Base-by-base conservation (phyloP, 176 grass and related monocot genomes). In the Triticum dicoccoides region DNA sequence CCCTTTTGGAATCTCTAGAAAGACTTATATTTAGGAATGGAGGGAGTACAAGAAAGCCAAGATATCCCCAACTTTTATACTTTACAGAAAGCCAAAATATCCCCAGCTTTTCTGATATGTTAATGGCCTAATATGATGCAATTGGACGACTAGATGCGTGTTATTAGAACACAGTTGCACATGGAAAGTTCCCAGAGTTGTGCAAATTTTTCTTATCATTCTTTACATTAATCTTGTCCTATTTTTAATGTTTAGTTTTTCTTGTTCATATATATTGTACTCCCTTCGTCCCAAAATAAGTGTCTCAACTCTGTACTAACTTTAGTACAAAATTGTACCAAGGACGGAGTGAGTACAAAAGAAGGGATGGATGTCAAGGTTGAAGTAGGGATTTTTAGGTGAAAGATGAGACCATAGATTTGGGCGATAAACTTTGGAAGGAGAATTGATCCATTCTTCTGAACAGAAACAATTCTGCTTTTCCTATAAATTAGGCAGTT, bases 71-170 rank as follows among this genome's bases (percentile, higher is more conserved):
- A n/a, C 25, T 68, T 30, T 44, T 35, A 3, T 68, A 34, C 27
- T 72, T 47, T 14, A 37, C 11, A 59, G 3, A 76, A 66, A 84
- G 4, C 3, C 33, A 78, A 77, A 86, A 59, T 38, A 63, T 38
- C 38, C 21, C 65, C 29, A 69, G 39, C 45, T 76, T 88, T 62
- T 69, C 33, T 66, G 13, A 77, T 71, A 71, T 83, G 8, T 25
- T 44, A 44, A 35, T 88, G 45, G 61, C 37, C 61, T 80, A 80
- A 65, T 65, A 62, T 29, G 23, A 45, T 63, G 10, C 61, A 78
- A 61, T 21, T 82, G 6, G 49, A 77, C 41, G 41, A 45, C 65
- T 45, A 78, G 21, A 72, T 61, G 65, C 4, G 5, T 67, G 18
- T 29, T 27, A 77, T 64, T 45, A 69, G 34, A 75, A 58, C 18